Conservation (phyloP, 108 stramenopile genomes). For the Cyclotella sp. region DNA sequence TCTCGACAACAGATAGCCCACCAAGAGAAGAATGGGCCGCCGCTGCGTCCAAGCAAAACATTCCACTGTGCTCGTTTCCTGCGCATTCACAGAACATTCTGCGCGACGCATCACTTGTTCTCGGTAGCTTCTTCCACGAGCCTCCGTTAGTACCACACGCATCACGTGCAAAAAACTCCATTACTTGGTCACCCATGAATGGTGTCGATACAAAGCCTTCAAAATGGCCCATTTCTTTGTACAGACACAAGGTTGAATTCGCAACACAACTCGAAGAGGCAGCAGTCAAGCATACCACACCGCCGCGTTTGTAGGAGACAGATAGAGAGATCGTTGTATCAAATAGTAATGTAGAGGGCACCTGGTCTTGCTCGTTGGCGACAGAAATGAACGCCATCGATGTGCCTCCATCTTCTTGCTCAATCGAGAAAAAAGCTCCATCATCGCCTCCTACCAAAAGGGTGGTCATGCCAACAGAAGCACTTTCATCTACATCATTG, state of each 20-base stretch:
- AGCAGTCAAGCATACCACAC: neutral
- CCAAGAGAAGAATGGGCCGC: neutral
- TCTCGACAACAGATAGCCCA: neutral
- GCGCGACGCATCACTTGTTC: neutral
- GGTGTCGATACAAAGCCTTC: constrained; percentile 9
- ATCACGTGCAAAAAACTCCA: constrained; percentile 9
- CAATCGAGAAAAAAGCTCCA: neutral
- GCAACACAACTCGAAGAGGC: constrained; percentile 10
- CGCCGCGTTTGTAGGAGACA: neutral
- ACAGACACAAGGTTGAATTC: constrained; percentile 4
- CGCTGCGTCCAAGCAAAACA: constrained; percentile 13
- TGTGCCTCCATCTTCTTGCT: neutral
- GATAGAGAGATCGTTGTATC: neutral
- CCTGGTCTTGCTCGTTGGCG: neutral
- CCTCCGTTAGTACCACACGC: constrained; percentile 12
- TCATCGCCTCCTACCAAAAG: constrained; percentile 1
- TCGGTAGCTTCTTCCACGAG: neutral
- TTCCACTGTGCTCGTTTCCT: neutral
- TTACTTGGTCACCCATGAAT: constrained; percentile 13
- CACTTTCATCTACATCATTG: neutral
- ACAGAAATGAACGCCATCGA: neutral
- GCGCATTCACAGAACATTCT: constrained; percentile 6
- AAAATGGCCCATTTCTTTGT: constrained; percentile 13
- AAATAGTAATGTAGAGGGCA: neutral
- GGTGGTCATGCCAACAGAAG: neutral